Evolutionary conservation across 805 yeast genomes (phyloP), one percentile per base, ranked within the genome.

Genomic region (Candida jianshihensis): DNA sequence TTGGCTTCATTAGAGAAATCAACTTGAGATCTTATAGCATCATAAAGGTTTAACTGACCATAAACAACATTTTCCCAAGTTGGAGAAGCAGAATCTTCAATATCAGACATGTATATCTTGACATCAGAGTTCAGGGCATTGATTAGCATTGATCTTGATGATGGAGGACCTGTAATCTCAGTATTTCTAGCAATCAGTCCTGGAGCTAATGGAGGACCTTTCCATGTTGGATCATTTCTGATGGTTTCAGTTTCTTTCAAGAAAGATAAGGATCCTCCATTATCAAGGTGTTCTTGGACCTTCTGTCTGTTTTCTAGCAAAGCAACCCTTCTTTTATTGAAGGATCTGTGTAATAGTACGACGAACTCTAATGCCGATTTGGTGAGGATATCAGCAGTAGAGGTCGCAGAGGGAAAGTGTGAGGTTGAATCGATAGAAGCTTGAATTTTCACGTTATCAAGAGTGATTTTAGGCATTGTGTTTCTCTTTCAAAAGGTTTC

Each of bases 51-150:
- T 37, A 78, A 80, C 61, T 83, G 92, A 31, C 90, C 92, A 52
- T 79, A 79, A 35, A 82, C 71, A 65, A 81, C 68, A 60, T 81
- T 81, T 44, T 64, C 66, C 90, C 90, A 83, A n/a, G 92, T 82
- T 49, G 92, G 92, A 16, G 90, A 75, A 49, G 81, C 74, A n/a
- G 89, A 81, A 58, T 83, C 90, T 57, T 83, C 94, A 48, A 83
- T 80, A 63, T 83, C 94, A 20, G 87, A 78, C 92, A 83, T 83
- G 56, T 83, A 83, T 26, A 92, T 82, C 48, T 80, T 81, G 22
- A 83, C 92, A 33, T 72, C 71, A 0, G 89, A 77, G 62, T 83
- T 83, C 53, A 83, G 69, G 5, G 92, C 92, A 56, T 82, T 83
- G 52, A 83, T 78, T 44, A 83, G 73, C 94, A 83, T 83, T 53